Evolutionary conservation across 345 rosid species (phyloP).

Genomic region (Eutrema heterophyllum): DNA sequence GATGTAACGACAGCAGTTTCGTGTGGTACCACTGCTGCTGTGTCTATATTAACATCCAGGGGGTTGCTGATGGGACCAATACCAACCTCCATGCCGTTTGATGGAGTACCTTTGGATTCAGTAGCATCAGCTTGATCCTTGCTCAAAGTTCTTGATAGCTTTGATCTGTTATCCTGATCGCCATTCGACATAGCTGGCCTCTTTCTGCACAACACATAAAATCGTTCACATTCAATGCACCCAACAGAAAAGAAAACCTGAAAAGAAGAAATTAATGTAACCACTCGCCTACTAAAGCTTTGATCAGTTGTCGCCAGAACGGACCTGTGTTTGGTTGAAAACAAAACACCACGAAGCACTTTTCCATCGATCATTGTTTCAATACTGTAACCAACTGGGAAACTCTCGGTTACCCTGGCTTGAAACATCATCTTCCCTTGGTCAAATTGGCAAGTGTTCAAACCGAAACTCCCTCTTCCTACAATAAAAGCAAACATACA

Average conservation of each 20-base stretch:
- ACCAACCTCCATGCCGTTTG: conserved; percentile 11
- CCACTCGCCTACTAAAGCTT: conserved; percentile 26
- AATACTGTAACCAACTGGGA: conserved; percentile 66
- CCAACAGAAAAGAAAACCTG: not conserved
- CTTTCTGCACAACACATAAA: conserved; percentile 15
- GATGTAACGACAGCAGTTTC: not conserved
- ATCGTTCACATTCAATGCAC: conserved; percentile 6
- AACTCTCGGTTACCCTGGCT: conserved; percentile 73
- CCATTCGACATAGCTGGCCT: conserved; percentile 26
- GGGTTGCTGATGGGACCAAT: conserved; percentile 16
- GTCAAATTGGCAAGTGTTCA: conserved; percentile 34
- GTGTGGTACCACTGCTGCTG: not conserved
- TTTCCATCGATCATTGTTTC: conserved; percentile 88
- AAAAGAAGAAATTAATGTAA: not conserved
- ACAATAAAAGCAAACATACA: conserved; percentile 21
- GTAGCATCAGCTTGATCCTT: conserved; percentile 14
- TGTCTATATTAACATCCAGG: conserved; percentile 10
- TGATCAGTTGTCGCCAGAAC: conserved; percentile 13
- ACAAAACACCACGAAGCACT: conserved; percentile 76
- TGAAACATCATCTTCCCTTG: conserved; percentile 79
- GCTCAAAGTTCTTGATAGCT: conserved; percentile 18
- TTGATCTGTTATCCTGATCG: conserved; percentile 19
- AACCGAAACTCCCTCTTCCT: conserved; percentile 49
- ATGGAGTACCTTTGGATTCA: conserved; percentile 7
- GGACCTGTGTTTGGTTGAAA: conserved; percentile 57